Percentiles rank a stretch among this genome's conserved stretches.
These are phyloP conservation scores for Penicillium fimorum DNA, from an alignment of 495 filamentous ascomycete species.

Conservation along the genomic window DNA sequence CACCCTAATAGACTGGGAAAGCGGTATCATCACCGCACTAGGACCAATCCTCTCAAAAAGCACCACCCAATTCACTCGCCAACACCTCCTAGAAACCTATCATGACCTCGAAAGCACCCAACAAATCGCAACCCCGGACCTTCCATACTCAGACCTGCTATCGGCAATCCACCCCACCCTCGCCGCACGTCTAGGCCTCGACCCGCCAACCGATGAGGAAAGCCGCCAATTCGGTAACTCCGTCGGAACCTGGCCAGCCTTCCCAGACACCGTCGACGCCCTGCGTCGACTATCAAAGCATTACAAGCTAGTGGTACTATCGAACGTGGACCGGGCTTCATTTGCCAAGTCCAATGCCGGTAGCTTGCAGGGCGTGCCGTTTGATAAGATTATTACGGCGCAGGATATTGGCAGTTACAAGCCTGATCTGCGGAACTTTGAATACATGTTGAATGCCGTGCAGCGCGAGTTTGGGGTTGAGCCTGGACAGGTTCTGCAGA, in stretches of 20 bases:
- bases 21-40: slow-evolving; percentile 39
- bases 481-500: slow-evolving; percentile 59
- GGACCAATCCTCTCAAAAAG: slow-evolving; percentile 41
- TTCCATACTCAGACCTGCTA: slow-evolving; percentile 56
- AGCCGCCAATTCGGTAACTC: slow-evolving; percentile 45
- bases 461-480: slow-evolving; percentile 54
- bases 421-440: slow-evolving; percentile 63
- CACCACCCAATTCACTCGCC: slow-evolving; percentile 38
- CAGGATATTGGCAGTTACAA: slow-evolving; percentile 74
- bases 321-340: slow-evolving; percentile 64
- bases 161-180: slow-evolving; percentile 45
- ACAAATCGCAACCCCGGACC: slow-evolving; percentile 44
- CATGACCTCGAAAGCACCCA: slow-evolving; percentile 38
- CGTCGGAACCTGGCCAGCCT: slow-evolving; percentile 59
- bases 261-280: slow-evolving; percentile 59
- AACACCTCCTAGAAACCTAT: slow-evolving; percentile 35
- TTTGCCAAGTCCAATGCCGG: slow-evolving; percentile 52
- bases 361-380: slow-evolving; percentile 45
- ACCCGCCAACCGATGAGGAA: slow-evolving; percentile 24
- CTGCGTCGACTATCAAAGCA: slow-evolving; percentile 49
- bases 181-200: slow-evolving; percentile 37
- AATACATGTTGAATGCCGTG: slow-evolving; percentile 57
- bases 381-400: slow-evolving; percentile 69
- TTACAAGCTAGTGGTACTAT: slow-evolving; percentile 67
- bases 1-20: slow-evolving; percentile 78